These are phyloP conservation scores for Stramenopiles sp. DNA, from an alignment of 352 stramenopile species.

Conservation along the genomic window DNA sequence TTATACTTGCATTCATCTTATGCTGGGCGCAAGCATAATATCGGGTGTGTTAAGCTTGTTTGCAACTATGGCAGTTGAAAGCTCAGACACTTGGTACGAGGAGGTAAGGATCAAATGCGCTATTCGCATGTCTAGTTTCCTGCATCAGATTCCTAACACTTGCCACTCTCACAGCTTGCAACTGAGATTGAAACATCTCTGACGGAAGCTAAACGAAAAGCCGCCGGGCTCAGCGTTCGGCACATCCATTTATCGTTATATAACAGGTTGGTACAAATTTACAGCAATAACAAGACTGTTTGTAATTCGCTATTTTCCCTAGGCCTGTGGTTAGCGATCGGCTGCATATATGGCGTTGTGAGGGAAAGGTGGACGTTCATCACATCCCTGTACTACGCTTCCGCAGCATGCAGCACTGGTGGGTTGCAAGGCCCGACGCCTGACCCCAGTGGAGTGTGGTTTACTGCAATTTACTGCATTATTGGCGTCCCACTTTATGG, in stretches of 20 bases:
- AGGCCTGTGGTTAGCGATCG: background rate
- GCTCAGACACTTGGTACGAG: background rate
- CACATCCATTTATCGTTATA: no score
- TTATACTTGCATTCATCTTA: background rate
- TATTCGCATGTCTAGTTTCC: no score
- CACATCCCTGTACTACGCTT: background rate
- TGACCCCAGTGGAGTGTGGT: background rate
- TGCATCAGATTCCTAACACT: no score
- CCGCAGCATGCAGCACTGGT: background rate
- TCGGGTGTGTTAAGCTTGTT: background rate
- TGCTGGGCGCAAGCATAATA: background rate
- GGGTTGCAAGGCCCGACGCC: constrained; percentile 4
- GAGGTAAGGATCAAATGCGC: background rate
- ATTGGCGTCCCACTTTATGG: constrained; percentile 8
- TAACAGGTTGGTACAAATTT: background rate
- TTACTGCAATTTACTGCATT: background rate
- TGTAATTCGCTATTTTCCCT: background rate
- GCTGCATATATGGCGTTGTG: background rate
- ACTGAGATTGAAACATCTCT: no score
- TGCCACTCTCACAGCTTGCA: no score
- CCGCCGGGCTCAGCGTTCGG: no score
- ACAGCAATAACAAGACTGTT: background rate
- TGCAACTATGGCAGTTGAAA: constrained; percentile 7
- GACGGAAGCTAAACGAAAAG: no score
- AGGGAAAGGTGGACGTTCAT: background rate